Evolutionary conservation across 192 early-diverging fungal genomes (phyloP).

Genomic region (Kappamyces sp.): DNA sequence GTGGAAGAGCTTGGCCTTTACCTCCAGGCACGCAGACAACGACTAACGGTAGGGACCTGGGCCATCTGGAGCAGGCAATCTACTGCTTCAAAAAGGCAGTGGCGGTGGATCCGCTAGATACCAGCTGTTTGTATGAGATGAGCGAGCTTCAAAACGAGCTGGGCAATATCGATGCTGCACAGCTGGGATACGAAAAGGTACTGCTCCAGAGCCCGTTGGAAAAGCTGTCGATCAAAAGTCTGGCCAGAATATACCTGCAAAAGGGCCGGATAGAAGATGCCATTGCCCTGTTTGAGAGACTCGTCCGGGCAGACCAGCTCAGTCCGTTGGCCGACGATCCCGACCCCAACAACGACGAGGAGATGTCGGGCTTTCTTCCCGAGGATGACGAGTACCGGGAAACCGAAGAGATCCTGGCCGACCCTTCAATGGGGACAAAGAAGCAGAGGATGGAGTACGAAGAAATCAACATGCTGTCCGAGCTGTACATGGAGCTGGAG

Average conservation of each 20-base stretch:
- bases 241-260: conserved; percentile 51
- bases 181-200: conserved; percentile 44
- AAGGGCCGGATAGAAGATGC: conserved; percentile 52
- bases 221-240: conserved; percentile 57
- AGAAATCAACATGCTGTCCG: conserved; percentile 81
- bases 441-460: conserved; percentile 61
- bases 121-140: not conserved
- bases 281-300: conserved; percentile 29
- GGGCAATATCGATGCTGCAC: too few relatives aligned
- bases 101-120: conserved; percentile 53
- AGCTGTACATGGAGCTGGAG: conserved; percentile 72
- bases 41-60: conserved; percentile 42
- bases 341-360: conserved; percentile 31
- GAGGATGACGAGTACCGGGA: conserved; percentile 29
- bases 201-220: conserved; percentile 58
- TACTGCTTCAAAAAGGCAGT: conserved; percentile 75
- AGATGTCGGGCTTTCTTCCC: conserved; percentile 11
- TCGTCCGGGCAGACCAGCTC: conserved; percentile 25
- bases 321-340: conserved; percentile 29
- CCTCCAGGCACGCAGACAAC: conserved; percentile 52
- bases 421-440: conserved; percentile 23
- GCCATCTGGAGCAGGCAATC: conserved; percentile 68
- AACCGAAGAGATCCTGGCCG: conserved; percentile 25
- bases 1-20: conserved; percentile 78
- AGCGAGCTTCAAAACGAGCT: not conserved